These are phyloP conservation scores for Periconia digitata DNA, from an alignment of 2,329 filamentous ascomycete species.

Conservation along the genomic window DNA sequence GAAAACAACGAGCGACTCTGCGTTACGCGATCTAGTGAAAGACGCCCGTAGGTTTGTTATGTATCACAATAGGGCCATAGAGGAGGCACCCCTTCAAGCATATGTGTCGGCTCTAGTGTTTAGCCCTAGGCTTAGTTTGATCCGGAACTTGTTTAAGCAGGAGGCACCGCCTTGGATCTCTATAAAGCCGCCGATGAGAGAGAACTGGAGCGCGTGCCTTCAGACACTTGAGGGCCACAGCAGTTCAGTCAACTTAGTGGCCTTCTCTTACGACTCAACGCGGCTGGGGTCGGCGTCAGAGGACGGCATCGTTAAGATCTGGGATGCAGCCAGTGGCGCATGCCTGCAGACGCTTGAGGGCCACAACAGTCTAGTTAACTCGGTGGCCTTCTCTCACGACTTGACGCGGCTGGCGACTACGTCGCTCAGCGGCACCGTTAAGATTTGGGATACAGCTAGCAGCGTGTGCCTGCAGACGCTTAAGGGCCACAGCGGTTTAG, in stretches of 20 bases:
- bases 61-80: conserved; percentile 6
- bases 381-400: not conserved
- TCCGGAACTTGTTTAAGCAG: conserved; percentile 12
- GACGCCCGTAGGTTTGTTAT: conserved; percentile 19
- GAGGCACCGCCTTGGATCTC: conserved; percentile 13
- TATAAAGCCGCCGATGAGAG: conserved; percentile 10
- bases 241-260: not conserved
- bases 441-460: not conserved
- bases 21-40: not conserved
- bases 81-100: conserved; percentile 14
- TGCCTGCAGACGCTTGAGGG: not conserved
- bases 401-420: not conserved
- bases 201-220: conserved; percentile 5
- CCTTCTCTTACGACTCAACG: not conserved
- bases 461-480: not conserved
- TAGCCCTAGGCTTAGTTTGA: conserved; percentile 14
- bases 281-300: not conserved
- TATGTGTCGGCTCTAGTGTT: conserved; percentile 21
- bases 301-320: not conserved
- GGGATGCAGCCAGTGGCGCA: not conserved
- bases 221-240: not conserved
- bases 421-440: not conserved
- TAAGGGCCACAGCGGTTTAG: not conserved
- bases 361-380: not conserved
- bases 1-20: not conserved